Conservation (phyloP, 2,329 filamentous ascomycete species). For the Exserohilum turcica region DNA sequence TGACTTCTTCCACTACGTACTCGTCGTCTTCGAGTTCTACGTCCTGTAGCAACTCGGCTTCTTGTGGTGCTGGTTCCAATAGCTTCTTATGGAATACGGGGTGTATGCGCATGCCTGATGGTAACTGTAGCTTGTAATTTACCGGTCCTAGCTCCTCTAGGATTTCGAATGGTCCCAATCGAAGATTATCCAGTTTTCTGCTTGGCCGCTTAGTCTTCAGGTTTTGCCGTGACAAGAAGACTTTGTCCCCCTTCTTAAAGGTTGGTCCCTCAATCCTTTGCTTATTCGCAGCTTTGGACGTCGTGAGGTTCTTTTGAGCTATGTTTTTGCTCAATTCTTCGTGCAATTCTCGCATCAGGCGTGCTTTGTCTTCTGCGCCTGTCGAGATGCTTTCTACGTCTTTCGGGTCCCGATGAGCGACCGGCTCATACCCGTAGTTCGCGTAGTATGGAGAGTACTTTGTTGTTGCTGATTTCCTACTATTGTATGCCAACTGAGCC, state of each 20-base stretch:
- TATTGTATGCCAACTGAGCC: not conserved
- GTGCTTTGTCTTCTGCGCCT: not conserved
- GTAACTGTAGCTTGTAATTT: not conserved
- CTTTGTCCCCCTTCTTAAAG: slow-evolving; percentile 2
- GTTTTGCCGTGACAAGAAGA: not conserved
- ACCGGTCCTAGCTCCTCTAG: not conserved
- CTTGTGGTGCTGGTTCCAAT: not conserved
- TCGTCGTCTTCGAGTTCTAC: not conserved
- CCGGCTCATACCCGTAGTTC: not conserved
- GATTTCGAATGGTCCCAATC: not conserved
- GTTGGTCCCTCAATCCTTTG: not conserved
- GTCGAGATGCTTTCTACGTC: not conserved
- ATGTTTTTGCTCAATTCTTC: not conserved
- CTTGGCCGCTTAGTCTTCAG: not conserved
- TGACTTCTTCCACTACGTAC: not conserved
- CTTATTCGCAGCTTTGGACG: not conserved
- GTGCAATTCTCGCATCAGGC: too few species aligned
- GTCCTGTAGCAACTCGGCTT: not conserved
- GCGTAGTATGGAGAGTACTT: not conserved
- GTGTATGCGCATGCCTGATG: not conserved
- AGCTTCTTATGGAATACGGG: not conserved
- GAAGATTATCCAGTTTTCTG: not conserved
- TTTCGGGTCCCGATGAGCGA: not conserved
- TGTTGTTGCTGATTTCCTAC: not conserved
- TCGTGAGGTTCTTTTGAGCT: not conserved